phyloP scores from a whole-genome alignment of 345 rosid genomes.

The Atalantia buxifolia region DNA sequence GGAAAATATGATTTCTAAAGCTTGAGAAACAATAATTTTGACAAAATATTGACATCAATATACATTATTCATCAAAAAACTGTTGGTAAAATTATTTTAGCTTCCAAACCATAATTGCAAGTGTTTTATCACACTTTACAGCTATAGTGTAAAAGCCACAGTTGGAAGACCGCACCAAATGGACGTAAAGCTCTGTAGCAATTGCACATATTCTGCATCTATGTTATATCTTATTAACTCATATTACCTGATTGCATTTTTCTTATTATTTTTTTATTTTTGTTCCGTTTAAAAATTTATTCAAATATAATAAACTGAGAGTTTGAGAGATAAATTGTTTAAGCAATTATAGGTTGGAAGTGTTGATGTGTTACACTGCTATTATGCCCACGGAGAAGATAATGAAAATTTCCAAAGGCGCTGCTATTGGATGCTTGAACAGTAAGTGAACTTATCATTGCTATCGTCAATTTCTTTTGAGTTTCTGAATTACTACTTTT shows the following conservation, averaged over 20 bases:
- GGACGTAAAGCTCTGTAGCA: too few relatives aligned
- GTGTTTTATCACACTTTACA: too few relatives aligned
- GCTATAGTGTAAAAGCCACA: too few relatives aligned
- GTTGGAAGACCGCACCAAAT: too few relatives aligned
- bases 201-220: not conserved
- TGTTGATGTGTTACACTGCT: conserved; percentile 87
- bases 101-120: too few relatives aligned
- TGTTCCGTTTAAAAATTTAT: not conserved
- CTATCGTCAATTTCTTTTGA: not conserved
- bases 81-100: too few relatives aligned
- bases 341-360: conserved; percentile 74
- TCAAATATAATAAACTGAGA: conserved; percentile 4
- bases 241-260: not conserved
- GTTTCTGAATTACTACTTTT: not conserved
- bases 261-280: not conserved
- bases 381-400: conserved; percentile 97
- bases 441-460: conserved; percentile 45
- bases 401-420: conserved; percentile 91
- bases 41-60: too few relatives aligned
- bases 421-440: conserved; percentile 95
- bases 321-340: conserved; percentile 28
- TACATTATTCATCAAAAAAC: too few relatives aligned
- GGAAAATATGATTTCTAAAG: too few relatives aligned
- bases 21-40: too few relatives aligned
- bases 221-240: not conserved